Conservation (phyloP, 352 stramenopile species). For the Globisporangium sylvaticum region DNA sequence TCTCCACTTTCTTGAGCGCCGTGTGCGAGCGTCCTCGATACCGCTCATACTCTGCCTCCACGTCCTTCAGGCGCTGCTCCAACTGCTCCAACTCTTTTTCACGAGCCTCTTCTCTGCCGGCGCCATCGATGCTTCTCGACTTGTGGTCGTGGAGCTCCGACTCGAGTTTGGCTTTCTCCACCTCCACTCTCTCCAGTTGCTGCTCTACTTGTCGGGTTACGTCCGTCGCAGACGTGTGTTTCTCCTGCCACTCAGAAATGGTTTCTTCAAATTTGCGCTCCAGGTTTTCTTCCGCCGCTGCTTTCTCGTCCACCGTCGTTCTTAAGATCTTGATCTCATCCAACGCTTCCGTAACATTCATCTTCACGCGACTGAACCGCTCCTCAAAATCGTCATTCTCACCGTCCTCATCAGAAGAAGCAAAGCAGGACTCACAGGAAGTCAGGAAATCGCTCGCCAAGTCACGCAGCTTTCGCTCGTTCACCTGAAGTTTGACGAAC, state of each 20-base stretch:
- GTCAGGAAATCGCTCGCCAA: not conserved
- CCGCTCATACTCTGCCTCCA: conserved; percentile 55
- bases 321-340: conserved; percentile 1
- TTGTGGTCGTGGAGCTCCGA: conserved; percentile 19
- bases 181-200: conserved; percentile 18
- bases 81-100: conserved; percentile 27
- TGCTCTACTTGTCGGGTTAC: conserved; percentile 13
- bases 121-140: conserved; percentile 19
- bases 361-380: not conserved
- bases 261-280: conserved; percentile 2
- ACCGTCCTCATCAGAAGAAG: not conserved
- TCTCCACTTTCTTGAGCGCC: conserved; percentile 80
- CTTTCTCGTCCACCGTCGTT: conserved; percentile 1
- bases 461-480: conserved; percentile 2
- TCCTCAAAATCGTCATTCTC: not conserved
- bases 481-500: not conserved
- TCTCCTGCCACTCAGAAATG: not conserved
- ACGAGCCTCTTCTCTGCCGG: conserved; percentile 13
- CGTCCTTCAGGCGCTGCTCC: conserved; percentile 29
- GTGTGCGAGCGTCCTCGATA: conserved; percentile 67
- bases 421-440: not conserved
- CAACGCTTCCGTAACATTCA: not conserved
- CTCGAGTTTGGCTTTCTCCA: conserved; percentile 12
- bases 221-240: not conserved
- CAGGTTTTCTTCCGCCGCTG: not conserved